These are phyloP conservation scores for Teunomyces gatunensis DNA, from an alignment of 805 yeast genomes.

Conservation along the genomic window DNA sequence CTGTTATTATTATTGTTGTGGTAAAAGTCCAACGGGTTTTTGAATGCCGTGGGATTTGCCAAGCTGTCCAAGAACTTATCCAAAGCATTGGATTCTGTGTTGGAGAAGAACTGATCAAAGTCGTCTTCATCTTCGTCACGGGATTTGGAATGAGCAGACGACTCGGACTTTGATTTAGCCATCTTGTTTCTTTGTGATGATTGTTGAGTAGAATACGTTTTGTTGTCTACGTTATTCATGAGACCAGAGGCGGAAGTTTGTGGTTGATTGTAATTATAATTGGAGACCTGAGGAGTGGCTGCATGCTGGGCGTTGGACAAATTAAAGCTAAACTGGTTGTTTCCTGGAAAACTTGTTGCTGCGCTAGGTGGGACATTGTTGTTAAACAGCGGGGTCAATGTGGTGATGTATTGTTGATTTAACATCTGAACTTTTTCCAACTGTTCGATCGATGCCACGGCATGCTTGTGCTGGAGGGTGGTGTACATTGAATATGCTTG, in stretches of 20 bases:
- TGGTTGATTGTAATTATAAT: slow-evolving; percentile 5
- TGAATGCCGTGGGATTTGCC: slow-evolving; percentile 28
- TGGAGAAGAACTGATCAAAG: slow-evolving; percentile 34
- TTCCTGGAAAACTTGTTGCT: slow-evolving; percentile 5
- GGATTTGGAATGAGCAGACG: not conserved
- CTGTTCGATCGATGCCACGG: slow-evolving; percentile 32
- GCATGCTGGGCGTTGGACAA: not conserved
- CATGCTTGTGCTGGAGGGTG: slow-evolving; percentile 36
- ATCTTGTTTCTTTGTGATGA: not conserved
- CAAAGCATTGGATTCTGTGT: slow-evolving; percentile 37
- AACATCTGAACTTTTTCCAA: slow-evolving; percentile 37
- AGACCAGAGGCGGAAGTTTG: slow-evolving; percentile 2
- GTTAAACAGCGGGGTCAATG: slow-evolving; percentile 2
- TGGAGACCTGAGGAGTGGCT: not conserved
- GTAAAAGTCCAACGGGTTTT: slow-evolving; percentile 11
- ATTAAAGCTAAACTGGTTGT: slow-evolving; percentile 5
- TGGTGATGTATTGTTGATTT: slow-evolving; percentile 19
- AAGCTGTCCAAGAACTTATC: slow-evolving; percentile 42
- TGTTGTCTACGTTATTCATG: not conserved
- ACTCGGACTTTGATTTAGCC: not conserved
- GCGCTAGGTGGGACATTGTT: not conserved
- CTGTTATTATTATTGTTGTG: not conserved
- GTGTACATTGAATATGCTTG: slow-evolving; percentile 43
- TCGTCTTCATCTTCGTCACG: slow-evolving; percentile 17
- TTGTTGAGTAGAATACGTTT: slow-evolving; percentile 1